Percentiles rank a stretch among this genome's conserved stretches.
phyloP scores from a whole-genome alignment of 164 flowering plant genomes.

The Magnolia sinica region DNA sequence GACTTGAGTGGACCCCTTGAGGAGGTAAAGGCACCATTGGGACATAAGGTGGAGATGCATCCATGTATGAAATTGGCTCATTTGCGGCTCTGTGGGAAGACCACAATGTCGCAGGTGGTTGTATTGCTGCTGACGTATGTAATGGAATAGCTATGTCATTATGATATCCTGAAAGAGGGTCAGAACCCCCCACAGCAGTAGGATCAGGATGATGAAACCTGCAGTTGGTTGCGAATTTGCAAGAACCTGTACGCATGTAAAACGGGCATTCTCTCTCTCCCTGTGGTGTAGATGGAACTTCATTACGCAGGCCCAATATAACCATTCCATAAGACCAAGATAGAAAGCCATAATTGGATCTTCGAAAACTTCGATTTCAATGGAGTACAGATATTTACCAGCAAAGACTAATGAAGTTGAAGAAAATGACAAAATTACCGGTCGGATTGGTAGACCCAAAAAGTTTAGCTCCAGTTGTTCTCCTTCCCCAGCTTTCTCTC shows the following conservation, averaged over 20 bases:
- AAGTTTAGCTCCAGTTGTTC: slow-evolving; percentile 62
- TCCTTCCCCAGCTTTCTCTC: slow-evolving; percentile 32
- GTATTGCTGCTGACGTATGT: slow-evolving; percentile 33
- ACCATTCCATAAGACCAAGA: background rate
- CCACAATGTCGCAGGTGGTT: slow-evolving; percentile 49
- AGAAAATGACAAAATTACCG: slow-evolving; percentile 37
- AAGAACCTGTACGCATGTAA: slow-evolving; percentile 91
- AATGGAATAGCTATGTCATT: slow-evolving; percentile 48
- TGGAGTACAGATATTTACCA: background rate
- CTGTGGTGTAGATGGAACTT: slow-evolving; percentile 30
- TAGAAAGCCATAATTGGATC: background rate
- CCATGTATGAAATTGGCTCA: slow-evolving; percentile 34
- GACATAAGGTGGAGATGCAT: slow-evolving; percentile 28
- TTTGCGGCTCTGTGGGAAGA: slow-evolving; percentile 43
- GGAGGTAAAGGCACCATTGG: slow-evolving; percentile 51
- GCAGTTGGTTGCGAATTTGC: slow-evolving; percentile 82
- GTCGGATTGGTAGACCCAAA: slow-evolving; percentile 82
- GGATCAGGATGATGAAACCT: slow-evolving; percentile 96
- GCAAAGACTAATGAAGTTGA: background rate
- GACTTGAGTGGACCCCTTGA: slow-evolving; percentile 40
- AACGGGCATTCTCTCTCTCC: slow-evolving; percentile 87
- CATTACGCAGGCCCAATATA: background rate
- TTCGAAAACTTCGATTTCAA: background rate
- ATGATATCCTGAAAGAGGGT: slow-evolving; percentile 41
- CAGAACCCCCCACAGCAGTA: slow-evolving; percentile 42